Percentiles rank a stretch among this genome's conserved stretches.
phyloP scores from a whole-genome alignment of 176 grass and related monocot genomes.

The Carex scoparia region DNA sequence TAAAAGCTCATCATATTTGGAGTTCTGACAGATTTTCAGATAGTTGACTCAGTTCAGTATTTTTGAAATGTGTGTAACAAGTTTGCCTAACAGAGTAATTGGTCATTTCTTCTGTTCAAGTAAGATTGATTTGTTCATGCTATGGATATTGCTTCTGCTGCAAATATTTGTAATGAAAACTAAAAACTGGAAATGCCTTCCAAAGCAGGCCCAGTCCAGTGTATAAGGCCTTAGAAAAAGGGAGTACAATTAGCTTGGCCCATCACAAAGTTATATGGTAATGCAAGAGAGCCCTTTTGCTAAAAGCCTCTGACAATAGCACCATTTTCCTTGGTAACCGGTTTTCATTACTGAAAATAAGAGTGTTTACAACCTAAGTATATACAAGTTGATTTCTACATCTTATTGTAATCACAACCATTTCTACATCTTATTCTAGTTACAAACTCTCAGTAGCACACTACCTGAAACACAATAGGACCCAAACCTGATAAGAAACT shows the following conservation, averaged over 20 bases:
- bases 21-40: not conserved
- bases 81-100: not conserved
- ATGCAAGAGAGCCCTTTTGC: not conserved
- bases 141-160: not conserved
- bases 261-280: not conserved
- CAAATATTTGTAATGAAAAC: not conserved
- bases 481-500: too few species aligned
- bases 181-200: not conserved
- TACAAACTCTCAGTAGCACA: too few species aligned
- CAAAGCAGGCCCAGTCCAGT: not conserved
- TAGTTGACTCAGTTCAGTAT: not conserved
- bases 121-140: not conserved
- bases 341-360: too few species aligned
- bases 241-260: not conserved
- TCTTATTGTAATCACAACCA: too few species aligned
- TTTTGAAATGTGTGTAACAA: not conserved
- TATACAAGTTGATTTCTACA: too few species aligned
- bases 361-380: too few species aligned
- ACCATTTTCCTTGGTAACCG: too few species aligned
- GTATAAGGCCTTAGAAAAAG: not conserved
- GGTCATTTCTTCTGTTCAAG: not conserved
- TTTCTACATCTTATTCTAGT: too few species aligned
- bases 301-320: not conserved
- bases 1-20: not conserved
- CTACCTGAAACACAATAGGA: too few species aligned